phyloP scores from a whole-genome alignment of 2,329 filamentous ascomycete genomes.

The Ascochyta lentis region DNA sequence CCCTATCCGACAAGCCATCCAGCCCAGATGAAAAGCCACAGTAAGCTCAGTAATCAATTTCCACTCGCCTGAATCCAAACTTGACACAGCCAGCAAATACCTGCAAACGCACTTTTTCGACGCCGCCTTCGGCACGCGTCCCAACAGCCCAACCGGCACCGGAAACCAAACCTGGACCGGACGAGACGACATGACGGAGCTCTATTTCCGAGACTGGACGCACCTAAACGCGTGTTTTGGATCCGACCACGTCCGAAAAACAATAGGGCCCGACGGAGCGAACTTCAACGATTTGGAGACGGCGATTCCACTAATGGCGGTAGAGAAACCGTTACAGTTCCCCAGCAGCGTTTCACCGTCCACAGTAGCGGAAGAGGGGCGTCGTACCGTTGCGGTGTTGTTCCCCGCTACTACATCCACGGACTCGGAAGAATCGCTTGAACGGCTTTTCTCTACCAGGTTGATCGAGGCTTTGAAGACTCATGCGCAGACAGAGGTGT shows the following conservation, averaged over 20 bases:
- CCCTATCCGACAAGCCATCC: not conserved
- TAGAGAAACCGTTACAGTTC: not conserved
- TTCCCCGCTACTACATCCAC: not conserved
- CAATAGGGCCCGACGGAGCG: not conserved
- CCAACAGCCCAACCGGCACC: not conserved
- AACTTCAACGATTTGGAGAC: slow-evolving; percentile 7
- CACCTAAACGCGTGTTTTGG: slow-evolving; percentile 3
- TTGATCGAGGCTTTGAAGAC: not conserved
- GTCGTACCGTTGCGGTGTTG: not conserved
- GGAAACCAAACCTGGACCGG: slow-evolving; percentile 1
- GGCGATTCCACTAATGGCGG: not conserved
- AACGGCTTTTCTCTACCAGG: not conserved
- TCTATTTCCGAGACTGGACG: slow-evolving; percentile 8
- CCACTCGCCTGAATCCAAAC: not conserved
- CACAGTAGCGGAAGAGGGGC: not conserved
- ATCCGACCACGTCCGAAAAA: not conserved
- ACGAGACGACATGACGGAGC: slow-evolving; percentile 8
- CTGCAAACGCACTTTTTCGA: slow-evolving; percentile 10
- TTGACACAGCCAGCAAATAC: not conserved
- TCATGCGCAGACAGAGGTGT: not conserved
- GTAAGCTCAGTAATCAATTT: not conserved
- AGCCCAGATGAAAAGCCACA: not conserved
- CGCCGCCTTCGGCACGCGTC: not conserved
- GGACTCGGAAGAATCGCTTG: not conserved
- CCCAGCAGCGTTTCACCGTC: not conserved